A percentile compares a stretch with the other conserved stretches of the same genome.
These are phyloP conservation scores for Rhizopogon roseolus DNA, from an alignment of 768 basidiomycete genomes.

Conservation along the genomic window DNA sequence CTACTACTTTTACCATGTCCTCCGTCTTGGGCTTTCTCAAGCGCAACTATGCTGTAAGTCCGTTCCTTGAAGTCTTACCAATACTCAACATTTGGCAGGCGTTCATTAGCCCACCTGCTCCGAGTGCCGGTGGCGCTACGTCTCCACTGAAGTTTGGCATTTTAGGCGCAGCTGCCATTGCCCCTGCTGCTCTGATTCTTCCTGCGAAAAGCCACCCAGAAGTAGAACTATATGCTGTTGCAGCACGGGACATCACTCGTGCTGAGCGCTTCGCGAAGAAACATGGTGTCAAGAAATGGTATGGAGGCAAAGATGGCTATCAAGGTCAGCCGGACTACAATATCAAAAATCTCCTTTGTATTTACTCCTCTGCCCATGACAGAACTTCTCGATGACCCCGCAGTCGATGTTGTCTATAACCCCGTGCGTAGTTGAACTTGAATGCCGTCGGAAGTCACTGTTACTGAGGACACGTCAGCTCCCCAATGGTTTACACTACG, in stretches of 20 bases:
- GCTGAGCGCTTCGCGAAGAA: conserved; percentile 52
- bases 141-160: conserved; percentile 34
- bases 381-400: conserved; percentile 48
- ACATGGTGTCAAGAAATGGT: conserved; percentile 46
- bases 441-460: not conserved
- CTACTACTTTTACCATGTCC: conserved; percentile 11
- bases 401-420: conserved; percentile 56
- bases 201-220: conserved; percentile 54
- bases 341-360: not conserved
- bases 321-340: conserved; percentile 34
- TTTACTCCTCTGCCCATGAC: not conserved
- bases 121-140: not conserved
- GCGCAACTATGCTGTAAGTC: conserved; percentile 20
- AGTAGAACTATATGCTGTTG: conserved; percentile 51
- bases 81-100: conserved; percentile 9
- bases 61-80: not conserved
- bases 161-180: conserved; percentile 52
- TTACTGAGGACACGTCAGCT: conserved; percentile 26
- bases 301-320: conserved; percentile 42
- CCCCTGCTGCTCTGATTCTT: conserved; percentile 42
- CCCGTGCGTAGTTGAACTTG: conserved; percentile 33
- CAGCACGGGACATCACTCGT: conserved; percentile 44
- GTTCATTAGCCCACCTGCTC: conserved; percentile 17
- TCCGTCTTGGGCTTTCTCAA: conserved; percentile 18
- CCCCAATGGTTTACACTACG: conserved; percentile 58